Evolutionary conservation across 345 rosid species (phyloP), one percentile per base, ranked within the genome.

Genomic region (Anacardium occidentale): DNA sequence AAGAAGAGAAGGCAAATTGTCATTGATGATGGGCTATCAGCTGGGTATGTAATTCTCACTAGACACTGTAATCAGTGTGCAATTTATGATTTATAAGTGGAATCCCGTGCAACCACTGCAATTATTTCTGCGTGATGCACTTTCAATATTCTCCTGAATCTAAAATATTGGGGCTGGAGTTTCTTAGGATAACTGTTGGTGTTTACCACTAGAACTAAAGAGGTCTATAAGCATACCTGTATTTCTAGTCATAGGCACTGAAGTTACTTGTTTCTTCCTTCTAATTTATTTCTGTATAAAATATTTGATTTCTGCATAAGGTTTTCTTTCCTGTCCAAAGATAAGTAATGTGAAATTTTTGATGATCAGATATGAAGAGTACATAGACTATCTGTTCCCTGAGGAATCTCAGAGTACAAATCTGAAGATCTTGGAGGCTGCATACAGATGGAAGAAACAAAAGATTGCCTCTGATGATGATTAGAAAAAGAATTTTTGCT

Each of bases 361-460:
- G 62, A 42, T 48, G 48, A 51, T 56, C 91, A 94, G 97, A 83
- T 82, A 73, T 1, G 97, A 94, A 77, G 97, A 90, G 57, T 90
- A 76, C 65, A 84, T 86, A 1, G 97, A 94, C 64, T 90, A 92
- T 40, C 50, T 92, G 25, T 94, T 85, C 83, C 98, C 97, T 1
- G 98, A 91, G 74, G 98, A 93, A 79, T 75, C 88, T 7, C 91
- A 90, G 73, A 80, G 56, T 15, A 65, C 22, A 13, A 64, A 64
- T 47, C 20, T 9, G 8, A 47, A 24, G 22, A 24, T 47, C 3
- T 3, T 64, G 0, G 55, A 64, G 25, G 68, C 21, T 25, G 22
- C 55, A 45, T 64, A 24, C 55, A 45, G 32, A 64, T 47, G 55
- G 68, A 64, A 64, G 7, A 24, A 47, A 14, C 55, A 47, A 12